phyloP scores from a whole-genome alignment of 202 grass and related monocot genomes.

The Carex arenaria region DNA sequence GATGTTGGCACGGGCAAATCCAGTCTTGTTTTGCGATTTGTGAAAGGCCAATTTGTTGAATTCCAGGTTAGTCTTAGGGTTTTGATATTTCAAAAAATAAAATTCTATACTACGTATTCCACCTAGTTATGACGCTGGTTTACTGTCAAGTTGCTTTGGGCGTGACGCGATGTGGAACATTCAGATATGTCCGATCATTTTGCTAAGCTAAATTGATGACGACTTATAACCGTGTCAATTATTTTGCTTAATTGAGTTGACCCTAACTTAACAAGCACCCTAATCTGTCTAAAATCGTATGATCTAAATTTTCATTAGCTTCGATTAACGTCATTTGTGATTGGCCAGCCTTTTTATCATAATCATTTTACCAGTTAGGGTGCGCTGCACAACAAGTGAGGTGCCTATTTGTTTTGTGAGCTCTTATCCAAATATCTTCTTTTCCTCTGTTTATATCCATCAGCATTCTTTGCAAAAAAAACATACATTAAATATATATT shows the following conservation, averaged over 20 bases:
- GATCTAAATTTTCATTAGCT: neutral
- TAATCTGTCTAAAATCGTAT: neutral
- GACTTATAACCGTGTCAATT: neutral
- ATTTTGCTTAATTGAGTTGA: neutral
- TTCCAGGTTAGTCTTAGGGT: constrained; percentile 56
- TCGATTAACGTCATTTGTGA: neutral
- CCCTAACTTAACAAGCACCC: neutral
- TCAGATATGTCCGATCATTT: neutral
- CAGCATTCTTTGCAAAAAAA: neutral
- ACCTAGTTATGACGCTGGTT: neutral
- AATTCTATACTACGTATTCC: neutral
- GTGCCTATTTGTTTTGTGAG: neutral
- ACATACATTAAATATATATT: neutral
- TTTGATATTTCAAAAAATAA: neutral
- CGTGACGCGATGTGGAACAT: neutral
- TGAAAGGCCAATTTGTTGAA: constrained; percentile 99
- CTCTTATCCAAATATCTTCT: neutral
- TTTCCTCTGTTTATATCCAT: neutral
- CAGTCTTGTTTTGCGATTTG: constrained; percentile 90
- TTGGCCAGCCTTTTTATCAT: neutral
- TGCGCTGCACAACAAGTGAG: neutral
- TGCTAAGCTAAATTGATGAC: neutral
- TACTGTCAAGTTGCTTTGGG: neutral
- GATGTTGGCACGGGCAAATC: constrained; percentile 94
- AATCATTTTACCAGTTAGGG: neutral